Conservation (phyloP, 495 filamentous ascomycete genomes). For the Aspergillus asperescens region DNA sequence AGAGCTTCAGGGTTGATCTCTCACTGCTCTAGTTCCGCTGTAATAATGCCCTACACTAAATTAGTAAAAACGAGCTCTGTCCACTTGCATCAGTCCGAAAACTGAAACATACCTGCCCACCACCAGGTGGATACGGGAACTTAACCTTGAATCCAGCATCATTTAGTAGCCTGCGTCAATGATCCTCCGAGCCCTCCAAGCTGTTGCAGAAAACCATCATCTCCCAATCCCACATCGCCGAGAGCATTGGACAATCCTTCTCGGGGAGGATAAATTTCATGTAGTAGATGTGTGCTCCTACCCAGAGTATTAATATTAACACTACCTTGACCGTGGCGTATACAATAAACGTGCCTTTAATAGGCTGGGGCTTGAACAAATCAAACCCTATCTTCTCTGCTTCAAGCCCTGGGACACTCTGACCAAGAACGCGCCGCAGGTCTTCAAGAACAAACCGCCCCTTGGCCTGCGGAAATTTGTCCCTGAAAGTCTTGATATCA, state of each 20-base stretch:
- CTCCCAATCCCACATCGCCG: conserved; percentile 27
- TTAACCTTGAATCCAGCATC: conserved; percentile 28
- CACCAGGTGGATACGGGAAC: conserved; percentile 23
- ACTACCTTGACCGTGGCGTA: background rate
- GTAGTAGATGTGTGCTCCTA: conserved; percentile 40
- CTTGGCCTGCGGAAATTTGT: conserved; percentile 14
- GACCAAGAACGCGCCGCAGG: conserved; percentile 33
- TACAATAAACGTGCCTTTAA: conserved; percentile 15
- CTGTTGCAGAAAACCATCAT: conserved; percentile 32
- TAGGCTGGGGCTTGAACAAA: conserved; percentile 32
- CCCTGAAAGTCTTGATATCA: conserved; percentile 34
- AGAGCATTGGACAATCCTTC: conserved; percentile 16
- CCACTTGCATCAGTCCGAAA: background rate
- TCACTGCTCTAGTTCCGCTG: no score
- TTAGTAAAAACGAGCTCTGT: background rate
- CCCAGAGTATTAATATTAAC: background rate
- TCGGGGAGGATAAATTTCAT: conserved; percentile 42
- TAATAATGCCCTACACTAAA: no score
- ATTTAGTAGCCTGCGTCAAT: conserved; percentile 27
- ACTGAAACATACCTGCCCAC: conserved; percentile 9
- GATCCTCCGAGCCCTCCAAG: conserved; percentile 26
- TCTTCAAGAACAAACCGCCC: conserved; percentile 44
- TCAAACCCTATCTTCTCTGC: conserved; percentile 34
- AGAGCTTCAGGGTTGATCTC: no score
- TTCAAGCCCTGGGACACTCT: conserved; percentile 22